Percentiles rank a stretch among this genome's conserved stretches.
Conservation (phyloP, 2,329 filamentous ascomycete genomes). For the Hypomyces perniciosus region DNA sequence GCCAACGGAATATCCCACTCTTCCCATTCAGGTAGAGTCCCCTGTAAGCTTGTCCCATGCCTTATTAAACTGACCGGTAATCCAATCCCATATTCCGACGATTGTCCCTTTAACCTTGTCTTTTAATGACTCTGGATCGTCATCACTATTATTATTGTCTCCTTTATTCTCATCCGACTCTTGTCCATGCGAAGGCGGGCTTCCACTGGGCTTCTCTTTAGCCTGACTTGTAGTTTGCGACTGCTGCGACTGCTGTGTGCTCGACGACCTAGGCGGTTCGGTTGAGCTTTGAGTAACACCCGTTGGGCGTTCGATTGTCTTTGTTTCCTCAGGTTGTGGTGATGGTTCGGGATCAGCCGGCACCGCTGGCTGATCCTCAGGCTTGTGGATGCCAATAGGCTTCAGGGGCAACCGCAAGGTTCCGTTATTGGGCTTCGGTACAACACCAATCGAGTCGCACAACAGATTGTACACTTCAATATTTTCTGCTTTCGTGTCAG, state of each 20-base stretch:
- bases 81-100: slow-evolving; percentile 46
- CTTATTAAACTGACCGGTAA: slow-evolving; percentile 41
- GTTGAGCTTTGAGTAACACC: neutral
- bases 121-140: slow-evolving; percentile 21
- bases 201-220: neutral
- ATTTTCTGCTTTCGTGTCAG: slow-evolving; percentile 59
- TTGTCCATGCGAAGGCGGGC: neutral
- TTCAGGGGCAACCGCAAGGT: slow-evolving; percentile 69
- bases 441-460: slow-evolving; percentile 76
- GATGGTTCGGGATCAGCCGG: slow-evolving; percentile 45
- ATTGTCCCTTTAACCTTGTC: slow-evolving; percentile 29
- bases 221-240: slow-evolving; percentile 11
- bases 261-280: slow-evolving; percentile 14
- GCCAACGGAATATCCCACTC: too few species aligned
- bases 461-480: slow-evolving; percentile 92
- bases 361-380: slow-evolving; percentile 41
- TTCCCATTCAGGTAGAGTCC: neutral
- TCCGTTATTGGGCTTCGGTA: slow-evolving; percentile 76
- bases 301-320: slow-evolving; percentile 11
- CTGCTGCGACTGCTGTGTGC: slow-evolving; percentile 15
- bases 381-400: slow-evolving; percentile 55
- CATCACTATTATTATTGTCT: slow-evolving; percentile 15
- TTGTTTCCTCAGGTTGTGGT: slow-evolving; percentile 9
- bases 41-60: slow-evolving; percentile 41
- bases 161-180: slow-evolving; percentile 6